Evolutionary conservation across 352 stramenopile genomes (phyloP).

Genomic region (Achlya hypogyna): DNA sequence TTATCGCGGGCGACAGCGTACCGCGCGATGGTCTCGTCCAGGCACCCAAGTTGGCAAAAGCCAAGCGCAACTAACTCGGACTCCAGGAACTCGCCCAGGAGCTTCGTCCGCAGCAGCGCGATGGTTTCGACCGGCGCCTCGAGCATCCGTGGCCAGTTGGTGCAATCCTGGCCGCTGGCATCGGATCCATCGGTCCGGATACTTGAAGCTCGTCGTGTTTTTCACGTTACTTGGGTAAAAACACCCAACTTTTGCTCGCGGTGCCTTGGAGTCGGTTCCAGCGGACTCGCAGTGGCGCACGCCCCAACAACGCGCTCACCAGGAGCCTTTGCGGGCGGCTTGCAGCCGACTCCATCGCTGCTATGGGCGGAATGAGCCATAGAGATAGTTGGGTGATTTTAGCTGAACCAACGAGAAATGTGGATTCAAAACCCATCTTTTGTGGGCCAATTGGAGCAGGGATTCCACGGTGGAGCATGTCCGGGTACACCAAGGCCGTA

Average conservation of each 20-base stretch:
- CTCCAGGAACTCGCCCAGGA: background rate
- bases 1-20: conserved; percentile 9
- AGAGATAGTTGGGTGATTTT: background rate
- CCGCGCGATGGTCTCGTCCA: conserved; percentile 4
- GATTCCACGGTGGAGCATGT: conserved; percentile 1
- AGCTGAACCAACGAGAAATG: background rate
- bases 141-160: background rate
- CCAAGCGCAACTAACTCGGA: background rate
- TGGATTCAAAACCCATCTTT: background rate
- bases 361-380: no score
- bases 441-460: background rate
- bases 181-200: background rate
- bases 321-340: no score
- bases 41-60: background rate
- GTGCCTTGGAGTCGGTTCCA: no score
- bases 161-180: background rate
- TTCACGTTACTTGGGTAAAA: no score
- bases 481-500: conserved; percentile 57
- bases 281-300: no score
- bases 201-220: background rate
- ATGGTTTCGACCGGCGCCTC: background rate
- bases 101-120: conserved; percentile 8
- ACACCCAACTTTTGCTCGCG: no score
- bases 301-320: no score
- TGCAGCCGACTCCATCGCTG: no score